A percentile compares a stretch with the other conserved stretches of the same genome.
Conservation (phyloP, 1,139 yeast species). For the Tardiomyces depauwii region DNA sequence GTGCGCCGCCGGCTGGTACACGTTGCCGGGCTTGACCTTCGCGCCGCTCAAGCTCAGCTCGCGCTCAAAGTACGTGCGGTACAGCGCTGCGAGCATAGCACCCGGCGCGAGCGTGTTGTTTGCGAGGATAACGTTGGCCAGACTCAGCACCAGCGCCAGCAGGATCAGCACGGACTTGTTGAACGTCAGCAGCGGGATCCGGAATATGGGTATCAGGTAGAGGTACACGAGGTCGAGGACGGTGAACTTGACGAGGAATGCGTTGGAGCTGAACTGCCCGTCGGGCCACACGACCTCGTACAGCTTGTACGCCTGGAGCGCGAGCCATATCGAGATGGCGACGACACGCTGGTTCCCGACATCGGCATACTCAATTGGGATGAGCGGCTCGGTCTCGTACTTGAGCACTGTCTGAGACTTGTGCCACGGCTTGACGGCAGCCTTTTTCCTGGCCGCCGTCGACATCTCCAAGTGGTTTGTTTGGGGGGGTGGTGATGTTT, state of each 20-base stretch:
- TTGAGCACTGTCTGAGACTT: no score
- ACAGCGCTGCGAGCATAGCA: constrained; percentile 34
- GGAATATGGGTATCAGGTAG: constrained; percentile 58
- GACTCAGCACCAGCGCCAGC: constrained; percentile 26
- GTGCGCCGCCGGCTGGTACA: constrained; percentile 31
- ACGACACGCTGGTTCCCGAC: not conserved
- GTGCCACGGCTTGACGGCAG: no score
- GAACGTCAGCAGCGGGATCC: constrained; percentile 63
- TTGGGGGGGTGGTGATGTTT: no score
- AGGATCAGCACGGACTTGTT: constrained; percentile 26
- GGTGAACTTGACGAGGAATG: constrained; percentile 60
- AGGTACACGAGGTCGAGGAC: constrained; percentile 61
- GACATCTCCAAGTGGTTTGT: no score
- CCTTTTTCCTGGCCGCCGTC: no score
- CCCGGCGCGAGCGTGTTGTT: constrained; percentile 34
- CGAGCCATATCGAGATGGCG: constrained; percentile 6
- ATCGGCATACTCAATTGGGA: not conserved
- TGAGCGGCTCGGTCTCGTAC: not conserved
- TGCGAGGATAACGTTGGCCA: constrained; percentile 30
- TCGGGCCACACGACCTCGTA: constrained; percentile 47
- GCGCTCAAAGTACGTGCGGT: constrained; percentile 40
- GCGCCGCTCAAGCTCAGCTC: constrained; percentile 63
- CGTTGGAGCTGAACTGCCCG: constrained; percentile 32
- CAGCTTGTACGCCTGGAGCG: constrained; percentile 72
- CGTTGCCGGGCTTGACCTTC: constrained; percentile 27